Percentiles rank a stretch among this genome's conserved stretches.
phyloP scores from a whole-genome alignment of 768 basidiomycete species.

The Lanmaoa rubissima region DNA sequence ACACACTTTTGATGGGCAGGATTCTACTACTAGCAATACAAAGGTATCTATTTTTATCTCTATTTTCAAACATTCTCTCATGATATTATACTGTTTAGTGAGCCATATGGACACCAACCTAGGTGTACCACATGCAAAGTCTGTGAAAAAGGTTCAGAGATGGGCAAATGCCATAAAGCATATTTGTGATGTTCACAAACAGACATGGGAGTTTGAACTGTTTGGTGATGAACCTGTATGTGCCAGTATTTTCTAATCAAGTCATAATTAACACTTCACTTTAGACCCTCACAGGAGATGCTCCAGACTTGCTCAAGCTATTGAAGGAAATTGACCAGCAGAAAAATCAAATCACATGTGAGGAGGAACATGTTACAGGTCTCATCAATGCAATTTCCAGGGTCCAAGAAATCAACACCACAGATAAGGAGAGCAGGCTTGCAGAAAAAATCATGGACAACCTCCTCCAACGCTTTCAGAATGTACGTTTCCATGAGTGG shows the following conservation, averaged over 20 bases:
- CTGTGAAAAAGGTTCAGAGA: constrained; percentile 3
- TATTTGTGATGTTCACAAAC: background rate
- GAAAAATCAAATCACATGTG: constrained; percentile 20
- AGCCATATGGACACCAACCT: background rate
- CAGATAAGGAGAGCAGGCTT: constrained; percentile 13
- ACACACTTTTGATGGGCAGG: too few relatives aligned
- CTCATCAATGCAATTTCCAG: constrained; percentile 8
- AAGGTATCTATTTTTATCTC: background rate
- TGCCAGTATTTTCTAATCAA: background rate
- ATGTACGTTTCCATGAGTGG: background rate
- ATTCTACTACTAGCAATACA: too few relatives aligned
- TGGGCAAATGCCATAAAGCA: constrained; percentile 15
- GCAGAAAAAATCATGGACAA: constrained; percentile 18
- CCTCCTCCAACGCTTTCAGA: constrained; percentile 24
- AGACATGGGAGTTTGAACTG: background rate
- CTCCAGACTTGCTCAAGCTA: constrained; percentile 15
- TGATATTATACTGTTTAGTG: background rate
- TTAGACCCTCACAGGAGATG: constrained; percentile 3
- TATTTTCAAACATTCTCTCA: background rate
- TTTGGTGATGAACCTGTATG: constrained; percentile 25
- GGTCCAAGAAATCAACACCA: background rate
- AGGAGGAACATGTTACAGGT: constrained; percentile 10
- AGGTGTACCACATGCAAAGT: background rate
- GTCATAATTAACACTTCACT: background rate
- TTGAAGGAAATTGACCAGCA: constrained; percentile 22